A percentile compares a stretch with the other conserved stretches of the same genome.
phyloP scores from a whole-genome alignment of 257 asterid genomes.

The Solanum pinnatisectum region DNA sequence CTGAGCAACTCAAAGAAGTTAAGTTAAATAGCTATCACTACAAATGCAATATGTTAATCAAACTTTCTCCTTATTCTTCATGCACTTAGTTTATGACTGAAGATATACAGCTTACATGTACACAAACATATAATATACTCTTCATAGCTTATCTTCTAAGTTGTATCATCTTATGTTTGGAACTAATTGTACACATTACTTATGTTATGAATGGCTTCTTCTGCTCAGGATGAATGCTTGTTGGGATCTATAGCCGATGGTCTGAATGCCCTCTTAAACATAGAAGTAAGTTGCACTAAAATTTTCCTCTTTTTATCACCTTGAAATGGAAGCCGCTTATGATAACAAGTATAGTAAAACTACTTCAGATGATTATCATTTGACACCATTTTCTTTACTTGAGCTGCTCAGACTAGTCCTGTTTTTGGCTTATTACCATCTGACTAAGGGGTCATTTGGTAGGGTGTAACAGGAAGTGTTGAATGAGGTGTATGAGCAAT shows the following conservation, averaged over 20 bases:
- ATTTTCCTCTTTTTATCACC: background rate
- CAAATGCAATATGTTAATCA: background rate
- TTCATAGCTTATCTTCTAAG: background rate
- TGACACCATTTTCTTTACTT: background rate
- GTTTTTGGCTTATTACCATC: background rate
- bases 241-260: slow-evolving; percentile 80
- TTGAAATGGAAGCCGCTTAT: background rate
- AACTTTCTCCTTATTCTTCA: background rate
- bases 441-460: background rate
- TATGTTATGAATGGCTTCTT: background rate
- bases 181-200: background rate
- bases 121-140: background rate
- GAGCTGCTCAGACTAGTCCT: background rate
- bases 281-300: slow-evolving; percentile 58
- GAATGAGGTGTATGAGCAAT: background rate
- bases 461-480: background rate
- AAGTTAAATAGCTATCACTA: background rate
- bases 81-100: background rate
- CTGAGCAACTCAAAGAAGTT: background rate
- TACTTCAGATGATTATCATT: background rate
- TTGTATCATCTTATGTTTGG: background rate
- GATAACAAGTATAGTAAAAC: background rate
- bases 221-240: slow-evolving; percentile 54
- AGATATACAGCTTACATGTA: background rate
- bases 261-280: slow-evolving; percentile 67